Base-by-base conservation (phyloP, 441 rosid genomes). In the Breynia disticha region DNA sequence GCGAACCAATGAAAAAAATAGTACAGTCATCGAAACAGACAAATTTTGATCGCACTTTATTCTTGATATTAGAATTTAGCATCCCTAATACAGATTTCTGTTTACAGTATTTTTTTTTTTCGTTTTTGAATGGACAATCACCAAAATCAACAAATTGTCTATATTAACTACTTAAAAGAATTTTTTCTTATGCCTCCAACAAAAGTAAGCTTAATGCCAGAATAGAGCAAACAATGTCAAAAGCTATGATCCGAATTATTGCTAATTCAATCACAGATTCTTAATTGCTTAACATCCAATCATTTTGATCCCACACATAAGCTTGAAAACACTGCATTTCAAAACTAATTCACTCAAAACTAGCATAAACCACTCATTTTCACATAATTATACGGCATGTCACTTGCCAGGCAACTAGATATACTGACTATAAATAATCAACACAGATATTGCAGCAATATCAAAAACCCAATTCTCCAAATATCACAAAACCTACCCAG, bases 1-100 rank as follows among this genome's bases (percentile, higher is more conserved):
- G 58, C 58, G 47, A 35, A 54, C 73, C 59, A 74, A 49, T 28
- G 4, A 15, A 41, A 50, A 19, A 46, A 39, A 59, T 20, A 20
- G 24, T 48, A 43, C 12, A 3, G 32, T 24, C 7, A 24, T 2
- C 32, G 17, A 44, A 55, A 50, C 14, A 19, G 20, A 21, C 48
- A 55, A 59, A 41, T 21, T 46, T 8, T 19, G 11, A 46, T 19
- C 11, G 11, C 19, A 46, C n/a, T 0, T 15, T 9, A 46, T 16
- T 19, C 8, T 20, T 16, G 50, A 46, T 24, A 24, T 24, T 39
- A 39, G 15, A 6, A 39, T 2, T 24, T 39, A 39, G 15, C 43
- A 39, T 2, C 43, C 5, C 43, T 13, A 39, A 8, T 39, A 14
- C 15, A 39, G 5, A 14, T 13, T 2, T 39, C 43, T 39, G 2